Evolutionary conservation across 805 yeast species (phyloP), one percentile per base, ranked within the genome.

Genomic region (Maudiozyma serrabonitensis): DNA sequence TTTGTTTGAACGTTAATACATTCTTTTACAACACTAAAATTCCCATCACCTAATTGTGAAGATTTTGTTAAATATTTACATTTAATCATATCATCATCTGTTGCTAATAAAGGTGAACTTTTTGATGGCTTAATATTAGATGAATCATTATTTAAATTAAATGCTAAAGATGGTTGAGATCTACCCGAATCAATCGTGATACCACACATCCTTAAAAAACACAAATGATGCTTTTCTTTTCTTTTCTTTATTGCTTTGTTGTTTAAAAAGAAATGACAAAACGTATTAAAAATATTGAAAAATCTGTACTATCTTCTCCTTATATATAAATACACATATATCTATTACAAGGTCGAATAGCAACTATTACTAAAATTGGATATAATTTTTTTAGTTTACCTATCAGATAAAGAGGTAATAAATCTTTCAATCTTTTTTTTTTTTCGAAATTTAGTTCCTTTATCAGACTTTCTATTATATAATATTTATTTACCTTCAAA

Each of bases 21-120:
- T 54, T 75, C 79, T 53, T 69, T 72, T 13, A 78, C 81, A 8
- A 69, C 66, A 16, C 80, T 73, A 53, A 72, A 77, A 23, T 77
- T 70, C 0, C 82, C 82, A 52, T 67, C 67, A 2, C 79, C 79
- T 16, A 74, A 48, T 41, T 55, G 58, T 3, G 55, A 48, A n/a
- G 57, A 51, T 40, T 55, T 58, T 4, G 63, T 55, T 9, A 63
- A 55, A 49, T 65, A 65, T 44, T 63, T 64, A 42, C 69, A 65
- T 40, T 61, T 55, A 23, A 55, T 52, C 13, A 58, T 47, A n/a
- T 26, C 45, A 4, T 50, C 52, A 43, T 50, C 32, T 3, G 48
- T 47, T 1, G 50, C 44, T 4, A 49, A 25, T 19, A 35, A 23
- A 13, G 60, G 60, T 51, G 56, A 55, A 19, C 38, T 35, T n/a